Evolutionary conservation across 2,329 filamentous ascomycete genomes (phyloP), one percentile per base, ranked within the genome.

Genomic region (Ceratocystis huliohia): DNA sequence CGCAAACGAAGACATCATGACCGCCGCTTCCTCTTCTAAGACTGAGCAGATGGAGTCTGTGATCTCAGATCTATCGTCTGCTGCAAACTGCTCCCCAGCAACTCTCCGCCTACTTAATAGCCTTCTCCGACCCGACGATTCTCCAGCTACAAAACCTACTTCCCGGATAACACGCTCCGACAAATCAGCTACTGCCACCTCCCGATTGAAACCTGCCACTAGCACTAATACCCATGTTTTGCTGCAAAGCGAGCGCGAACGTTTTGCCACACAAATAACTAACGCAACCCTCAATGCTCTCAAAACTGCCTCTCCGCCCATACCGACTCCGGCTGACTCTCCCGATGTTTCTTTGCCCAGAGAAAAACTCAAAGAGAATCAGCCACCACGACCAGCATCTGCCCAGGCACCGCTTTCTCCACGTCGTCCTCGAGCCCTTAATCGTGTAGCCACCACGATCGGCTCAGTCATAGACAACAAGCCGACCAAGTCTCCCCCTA

Each of bases 211-310:
- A 76, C 77, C 62, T 30, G 30, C 64, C 17, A 65, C 59, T 37
- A 15, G 48, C 25, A 65, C 46, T 15, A 56, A 56, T 17, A 5
- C 25, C 3, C 75, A 25, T 63, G 75, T 76, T 61, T 74, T 87
- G 37, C 76, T 80, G 3, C 73, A 78, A 4, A 83, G 81, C 70
- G 87, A 90, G 67, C 84, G 81, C 73, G 85, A 84, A 63, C 78
- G 83, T 57, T 76, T 92, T 45, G 88, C 88, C 13, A 90, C 88
- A 0, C 83, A 91, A 69, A 79, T 90, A 45, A 84, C 91, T 71
- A 93, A 92, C 73, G 78, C 79, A 5, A 81, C 85, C 1, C 78
- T 92, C 48, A 91, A 88, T 71, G 80, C 82, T 8, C 79, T 93
- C 2, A 80, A 81, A n/a, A 85, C 88, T 66, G 84, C 84, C 20